Evolutionary conservation across 768 basidiomycete genomes (phyloP).

Genomic region (Termitomyces sp.): DNA sequence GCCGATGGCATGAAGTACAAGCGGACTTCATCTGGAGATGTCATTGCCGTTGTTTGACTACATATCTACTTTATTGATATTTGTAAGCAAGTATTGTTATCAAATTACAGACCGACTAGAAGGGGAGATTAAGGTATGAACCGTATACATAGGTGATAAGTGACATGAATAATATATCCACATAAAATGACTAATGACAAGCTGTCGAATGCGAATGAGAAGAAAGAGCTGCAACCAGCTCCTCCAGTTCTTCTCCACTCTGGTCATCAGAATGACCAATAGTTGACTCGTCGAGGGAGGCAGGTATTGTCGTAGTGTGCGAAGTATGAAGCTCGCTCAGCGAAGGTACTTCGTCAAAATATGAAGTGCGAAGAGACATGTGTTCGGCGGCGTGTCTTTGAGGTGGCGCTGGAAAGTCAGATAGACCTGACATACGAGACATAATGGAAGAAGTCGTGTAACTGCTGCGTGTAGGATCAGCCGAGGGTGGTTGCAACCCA

Average conservation of each 20-base stretch:
- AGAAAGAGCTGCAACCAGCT: slow-evolving; percentile 23
- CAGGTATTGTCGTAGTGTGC: slow-evolving; percentile 4
- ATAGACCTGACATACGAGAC: slow-evolving; percentile 68
- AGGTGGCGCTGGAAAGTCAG: slow-evolving; percentile 71
- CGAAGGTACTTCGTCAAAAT: slow-evolving; percentile 31
- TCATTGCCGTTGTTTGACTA: neutral
- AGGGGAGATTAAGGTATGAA: neutral
- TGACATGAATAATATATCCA: neutral
- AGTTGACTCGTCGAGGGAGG: neutral
- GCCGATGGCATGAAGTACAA: slow-evolving; percentile 52
- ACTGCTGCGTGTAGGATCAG: slow-evolving; percentile 43
- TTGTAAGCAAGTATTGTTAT: neutral
- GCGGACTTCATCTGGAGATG: neutral
- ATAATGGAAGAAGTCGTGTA: slow-evolving; percentile 57
- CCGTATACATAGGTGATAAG: neutral
- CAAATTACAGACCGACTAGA: neutral
- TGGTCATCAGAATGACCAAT: neutral
- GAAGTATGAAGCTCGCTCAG: slow-evolving; percentile 13
- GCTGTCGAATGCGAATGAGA: slow-evolving; percentile 18
- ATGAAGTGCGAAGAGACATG: slow-evolving; percentile 42
- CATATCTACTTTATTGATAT: neutral
- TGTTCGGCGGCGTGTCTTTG: slow-evolving; percentile 24
- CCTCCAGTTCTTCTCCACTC: slow-evolving; percentile 23
- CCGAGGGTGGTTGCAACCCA: slow-evolving; percentile 29
- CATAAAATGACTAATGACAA: neutral